phyloP scores from a whole-genome alignment of 2,329 filamentous ascomycete species.

The Ascochyta pisi region DNA sequence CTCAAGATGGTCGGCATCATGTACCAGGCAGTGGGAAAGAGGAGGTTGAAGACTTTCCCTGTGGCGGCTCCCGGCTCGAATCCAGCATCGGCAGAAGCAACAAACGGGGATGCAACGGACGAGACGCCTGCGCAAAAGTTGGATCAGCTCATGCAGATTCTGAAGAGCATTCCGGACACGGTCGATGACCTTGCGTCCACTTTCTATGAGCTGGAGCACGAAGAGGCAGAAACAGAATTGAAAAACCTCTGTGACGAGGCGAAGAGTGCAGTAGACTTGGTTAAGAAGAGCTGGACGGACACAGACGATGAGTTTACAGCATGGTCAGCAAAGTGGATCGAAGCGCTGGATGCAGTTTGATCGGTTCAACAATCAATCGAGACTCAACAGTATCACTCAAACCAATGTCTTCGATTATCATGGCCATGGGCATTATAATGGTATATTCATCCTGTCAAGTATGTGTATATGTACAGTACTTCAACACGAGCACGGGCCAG shows the following conservation, averaged over 20 bases:
- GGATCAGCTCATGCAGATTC: slow-evolving; percentile 63
- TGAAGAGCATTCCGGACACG: slow-evolving; percentile 68
- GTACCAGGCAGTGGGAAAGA: slow-evolving; percentile 73
- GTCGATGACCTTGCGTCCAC: slow-evolving; percentile 74
- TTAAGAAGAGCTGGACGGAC: slow-evolving; percentile 68
- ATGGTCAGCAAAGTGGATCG: slow-evolving; percentile 70
- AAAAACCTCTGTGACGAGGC: slow-evolving; percentile 67
- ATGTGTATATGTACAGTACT: slow-evolving; percentile 5
- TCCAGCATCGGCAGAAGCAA: neutral
- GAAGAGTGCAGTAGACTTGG: slow-evolving; percentile 61
- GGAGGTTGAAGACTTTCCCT: slow-evolving; percentile 65
- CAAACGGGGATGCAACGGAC: slow-evolving; percentile 8
- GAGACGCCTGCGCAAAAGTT: slow-evolving; percentile 37
- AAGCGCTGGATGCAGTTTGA: slow-evolving; percentile 51
- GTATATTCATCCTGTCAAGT: slow-evolving; percentile 12
- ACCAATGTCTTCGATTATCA: neutral
- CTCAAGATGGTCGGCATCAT: slow-evolving; percentile 72
- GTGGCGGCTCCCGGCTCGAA: slow-evolving; percentile 9
- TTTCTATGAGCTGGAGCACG: slow-evolving; percentile 73
- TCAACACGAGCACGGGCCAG: slow-evolving; percentile 13
- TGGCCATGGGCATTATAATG: neutral
- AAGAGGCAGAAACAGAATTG: slow-evolving; percentile 65
- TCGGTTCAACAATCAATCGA: neutral
- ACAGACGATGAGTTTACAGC: slow-evolving; percentile 76
- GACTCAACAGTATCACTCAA: neutral